Evolutionary conservation across 768 basidiomycete genomes (phyloP).

Genomic region (Cyclocybe aegerita): DNA sequence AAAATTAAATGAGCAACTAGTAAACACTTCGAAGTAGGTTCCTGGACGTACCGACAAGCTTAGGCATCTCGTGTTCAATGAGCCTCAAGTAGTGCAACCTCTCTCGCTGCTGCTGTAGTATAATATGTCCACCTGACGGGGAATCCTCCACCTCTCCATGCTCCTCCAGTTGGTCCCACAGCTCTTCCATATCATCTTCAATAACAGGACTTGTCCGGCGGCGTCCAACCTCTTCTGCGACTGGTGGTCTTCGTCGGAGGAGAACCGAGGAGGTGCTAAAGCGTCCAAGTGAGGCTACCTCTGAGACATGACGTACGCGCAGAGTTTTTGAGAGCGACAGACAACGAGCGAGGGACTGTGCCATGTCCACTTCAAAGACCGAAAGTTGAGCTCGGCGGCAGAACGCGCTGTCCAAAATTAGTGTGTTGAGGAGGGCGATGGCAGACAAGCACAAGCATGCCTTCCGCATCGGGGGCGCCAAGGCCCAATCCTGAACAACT

Average conservation of each 20-base stretch:
- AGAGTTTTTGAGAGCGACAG: constrained; percentile 11
- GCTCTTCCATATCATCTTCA: constrained; percentile 43
- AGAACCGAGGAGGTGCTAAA: constrained; percentile 18
- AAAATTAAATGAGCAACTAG: constrained; percentile 3
- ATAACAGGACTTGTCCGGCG: constrained; percentile 33
- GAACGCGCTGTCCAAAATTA: not conserved
- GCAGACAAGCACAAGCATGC: constrained; percentile 16
- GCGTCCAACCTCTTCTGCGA: constrained; percentile 15
- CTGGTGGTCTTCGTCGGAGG: constrained; percentile 13
- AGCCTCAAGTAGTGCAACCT: constrained; percentile 77
- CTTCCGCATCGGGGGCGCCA: constrained; percentile 13
- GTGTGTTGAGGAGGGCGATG: not conserved
- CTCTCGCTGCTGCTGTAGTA: constrained; percentile 73
- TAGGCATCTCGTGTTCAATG: constrained; percentile 87
- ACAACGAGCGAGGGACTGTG: constrained; percentile 15
- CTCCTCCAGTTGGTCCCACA: constrained; percentile 43
- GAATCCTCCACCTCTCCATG: constrained; percentile 59
- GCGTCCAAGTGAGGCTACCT: not conserved
- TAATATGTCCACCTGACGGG: constrained; percentile 67
- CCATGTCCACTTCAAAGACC: constrained; percentile 5
- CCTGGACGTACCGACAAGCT: constrained; percentile 63
- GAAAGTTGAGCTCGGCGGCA: constrained; percentile 2
- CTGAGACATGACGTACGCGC: not conserved
- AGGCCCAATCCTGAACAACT: too few relatives aligned
- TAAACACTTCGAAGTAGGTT: not conserved